Evolutionary conservation across 148 eudicot genomes (phyloP).

Genomic region (Amaranthus cruentus): DNA sequence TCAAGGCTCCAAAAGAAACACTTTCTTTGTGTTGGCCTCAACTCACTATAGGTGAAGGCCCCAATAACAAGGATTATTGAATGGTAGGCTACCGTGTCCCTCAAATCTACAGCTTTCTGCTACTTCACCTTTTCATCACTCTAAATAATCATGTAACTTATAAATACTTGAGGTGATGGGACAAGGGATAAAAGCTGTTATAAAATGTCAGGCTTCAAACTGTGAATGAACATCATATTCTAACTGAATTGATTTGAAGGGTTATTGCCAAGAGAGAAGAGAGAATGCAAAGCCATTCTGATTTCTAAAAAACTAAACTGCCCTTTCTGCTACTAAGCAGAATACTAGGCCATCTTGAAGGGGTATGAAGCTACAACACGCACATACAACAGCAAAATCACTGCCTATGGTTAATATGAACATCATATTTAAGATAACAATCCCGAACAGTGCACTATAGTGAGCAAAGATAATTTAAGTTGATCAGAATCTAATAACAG

Average conservation of each 20-base stretch:
- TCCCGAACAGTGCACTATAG: neutral
- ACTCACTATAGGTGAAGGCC: neutral
- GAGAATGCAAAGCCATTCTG: neutral
- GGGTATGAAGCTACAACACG: neutral
- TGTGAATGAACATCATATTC: neutral
- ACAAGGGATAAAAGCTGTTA: neutral
- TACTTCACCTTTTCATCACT: neutral
- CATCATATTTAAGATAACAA: neutral
- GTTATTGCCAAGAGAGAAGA: neutral
- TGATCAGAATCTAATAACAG: neutral
- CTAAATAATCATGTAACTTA: neutral
- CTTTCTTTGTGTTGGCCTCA: neutral
- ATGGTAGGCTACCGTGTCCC: neutral
- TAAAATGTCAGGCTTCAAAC: neutral
- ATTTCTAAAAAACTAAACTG: constrained; percentile 7
- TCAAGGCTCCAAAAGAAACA: neutral
- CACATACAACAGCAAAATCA: neutral
- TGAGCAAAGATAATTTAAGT: neutral
- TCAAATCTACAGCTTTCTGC: neutral
- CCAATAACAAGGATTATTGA: neutral
- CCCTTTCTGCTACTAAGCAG: neutral
- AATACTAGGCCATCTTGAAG: neutral
- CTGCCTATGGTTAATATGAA: neutral
- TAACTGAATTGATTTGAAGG: neutral
- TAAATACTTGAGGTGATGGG: neutral